Evolutionary conservation across 352 stramenopile species (phyloP), one percentile per base, ranked within the genome.

Genomic region (Globisporangium emineosum): DNA sequence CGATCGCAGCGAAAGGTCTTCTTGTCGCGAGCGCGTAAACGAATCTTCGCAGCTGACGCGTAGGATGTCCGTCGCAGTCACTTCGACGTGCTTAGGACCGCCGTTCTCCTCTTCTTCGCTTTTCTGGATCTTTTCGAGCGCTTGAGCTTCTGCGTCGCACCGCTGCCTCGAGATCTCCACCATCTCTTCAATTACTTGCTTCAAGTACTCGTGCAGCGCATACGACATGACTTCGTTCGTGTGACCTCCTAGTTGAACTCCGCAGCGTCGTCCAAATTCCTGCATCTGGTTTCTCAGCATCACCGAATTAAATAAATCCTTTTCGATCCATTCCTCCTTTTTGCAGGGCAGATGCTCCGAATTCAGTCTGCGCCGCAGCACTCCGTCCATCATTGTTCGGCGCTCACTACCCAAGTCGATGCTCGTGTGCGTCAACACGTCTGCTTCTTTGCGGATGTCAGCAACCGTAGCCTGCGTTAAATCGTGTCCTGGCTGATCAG

Each of bases 111-210:
- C 56, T 40, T 71, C 23, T 13, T 80, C 76, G 27, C 67, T 76
- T 54, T 83, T 83, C 45, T 81, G 70, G 32, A 90, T 55, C 25
- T 75, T 64, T 9, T 87, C 79, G 0, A 93, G 64, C 2, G 78
- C 62, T 33, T 87, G 78, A 2, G 73, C 79, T 21, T 73, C 67
- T 6, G 62, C 64, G 60, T 96, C 83, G 9, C 83, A 71, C 12
- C 87, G 85, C 49, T 94, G 83, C 60, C 91, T 92, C 0, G 87
- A 76, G 21, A 89, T 69, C 33, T 92, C 78, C 13, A 93, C 87
- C 83, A 96, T 92, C 62, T 96, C 87, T 60, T 96, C 87, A 1
- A 94, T 79, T 6, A 88, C 77, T 71, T 96, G 87, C 67, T 93
- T 94, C 27, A 96, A 63, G 50, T 96, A 94, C 56, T 93, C 85